phyloP scores from a whole-genome alignment of 768 basidiomycete genomes.

The Trametes cubensis region DNA sequence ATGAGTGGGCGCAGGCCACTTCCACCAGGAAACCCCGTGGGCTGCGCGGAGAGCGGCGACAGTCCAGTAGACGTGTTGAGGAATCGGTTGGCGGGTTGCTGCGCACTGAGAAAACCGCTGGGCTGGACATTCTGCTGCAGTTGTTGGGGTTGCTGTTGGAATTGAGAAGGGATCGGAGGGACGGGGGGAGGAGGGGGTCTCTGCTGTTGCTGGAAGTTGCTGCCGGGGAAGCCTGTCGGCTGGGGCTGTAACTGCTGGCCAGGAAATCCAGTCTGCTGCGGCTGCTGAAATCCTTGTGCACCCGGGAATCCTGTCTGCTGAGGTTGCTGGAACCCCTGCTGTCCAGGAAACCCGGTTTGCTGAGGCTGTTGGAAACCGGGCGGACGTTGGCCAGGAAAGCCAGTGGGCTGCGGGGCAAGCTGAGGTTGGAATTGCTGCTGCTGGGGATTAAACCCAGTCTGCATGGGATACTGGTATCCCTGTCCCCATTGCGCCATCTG shows the following conservation, averaged over 20 bases:
- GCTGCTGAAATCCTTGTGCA: slow-evolving; percentile 33
- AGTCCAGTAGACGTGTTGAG: slow-evolving; percentile 48
- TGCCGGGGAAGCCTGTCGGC: slow-evolving; percentile 48
- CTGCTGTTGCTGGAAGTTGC: slow-evolving; percentile 47
- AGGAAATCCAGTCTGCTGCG: slow-evolving; percentile 64
- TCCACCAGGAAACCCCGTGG: slow-evolving; percentile 59
- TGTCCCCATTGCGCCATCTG: slow-evolving; percentile 79
- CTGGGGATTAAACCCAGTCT: slow-evolving; percentile 64
- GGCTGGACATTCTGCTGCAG: slow-evolving; percentile 38
- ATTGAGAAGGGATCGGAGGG: slow-evolving; percentile 64
- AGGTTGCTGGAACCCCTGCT: slow-evolving; percentile 54
- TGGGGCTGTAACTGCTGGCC: slow-evolving; percentile 52
- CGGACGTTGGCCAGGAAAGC: slow-evolving; percentile 40
- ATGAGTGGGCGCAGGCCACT: slow-evolving; percentile 49
- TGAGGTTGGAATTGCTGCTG: slow-evolving; percentile 40
- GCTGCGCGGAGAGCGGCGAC: slow-evolving; percentile 50
- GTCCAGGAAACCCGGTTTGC: slow-evolving; percentile 56
- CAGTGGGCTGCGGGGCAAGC: slow-evolving; percentile 69
- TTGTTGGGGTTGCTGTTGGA: slow-evolving; percentile 52
- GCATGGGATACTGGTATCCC: slow-evolving; percentile 73
- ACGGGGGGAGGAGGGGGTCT: slow-evolving; percentile 58
- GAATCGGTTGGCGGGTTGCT: slow-evolving; percentile 31
- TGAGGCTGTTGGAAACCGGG: slow-evolving; percentile 54
- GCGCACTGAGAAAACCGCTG: slow-evolving; percentile 46
- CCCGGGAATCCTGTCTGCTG: slow-evolving; percentile 60